Conservation (phyloP, 2,329 filamentous ascomycete species). For the Ciborinia camelliae region DNA sequence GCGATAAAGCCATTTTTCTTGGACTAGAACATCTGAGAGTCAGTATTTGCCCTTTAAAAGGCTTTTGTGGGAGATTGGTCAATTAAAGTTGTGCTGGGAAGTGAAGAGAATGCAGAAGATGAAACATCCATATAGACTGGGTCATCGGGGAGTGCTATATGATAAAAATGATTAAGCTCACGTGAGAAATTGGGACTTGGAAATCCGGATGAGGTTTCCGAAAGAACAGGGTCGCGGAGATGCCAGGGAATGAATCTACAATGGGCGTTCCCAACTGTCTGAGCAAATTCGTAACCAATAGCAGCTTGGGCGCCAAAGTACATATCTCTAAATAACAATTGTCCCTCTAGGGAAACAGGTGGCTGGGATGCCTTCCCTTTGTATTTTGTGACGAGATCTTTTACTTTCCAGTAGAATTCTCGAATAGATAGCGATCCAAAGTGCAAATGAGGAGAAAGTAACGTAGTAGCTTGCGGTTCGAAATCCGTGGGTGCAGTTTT, state of each 20-base stretch:
- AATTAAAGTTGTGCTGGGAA: background rate
- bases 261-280: constrained; percentile 62
- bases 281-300: constrained; percentile 60
- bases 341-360: constrained; percentile 68
- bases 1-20: constrained; percentile 63
- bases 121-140: background rate
- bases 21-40: constrained; percentile 40
- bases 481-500: constrained; percentile 72
- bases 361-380: constrained; percentile 52
- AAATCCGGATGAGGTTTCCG: background rate
- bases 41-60: too few relatives aligned
- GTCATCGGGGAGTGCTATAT: too few relatives aligned
- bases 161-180: too few relatives aligned
- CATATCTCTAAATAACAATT: constrained; percentile 77
- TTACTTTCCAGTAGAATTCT: constrained; percentile 69
- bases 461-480: constrained; percentile 67
- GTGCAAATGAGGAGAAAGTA: constrained; percentile 70
- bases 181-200: background rate
- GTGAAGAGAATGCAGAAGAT: background rate
- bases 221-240: constrained; percentile 45
- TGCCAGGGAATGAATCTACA: constrained; percentile 80
- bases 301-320: constrained; percentile 75
- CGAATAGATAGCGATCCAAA: constrained; percentile 70
- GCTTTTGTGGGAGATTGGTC: too few relatives aligned
- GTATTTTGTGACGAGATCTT: constrained; percentile 57